phyloP scores from a whole-genome alignment of 2,329 filamentous ascomycete genomes.

The Aspergillus piperis region DNA sequence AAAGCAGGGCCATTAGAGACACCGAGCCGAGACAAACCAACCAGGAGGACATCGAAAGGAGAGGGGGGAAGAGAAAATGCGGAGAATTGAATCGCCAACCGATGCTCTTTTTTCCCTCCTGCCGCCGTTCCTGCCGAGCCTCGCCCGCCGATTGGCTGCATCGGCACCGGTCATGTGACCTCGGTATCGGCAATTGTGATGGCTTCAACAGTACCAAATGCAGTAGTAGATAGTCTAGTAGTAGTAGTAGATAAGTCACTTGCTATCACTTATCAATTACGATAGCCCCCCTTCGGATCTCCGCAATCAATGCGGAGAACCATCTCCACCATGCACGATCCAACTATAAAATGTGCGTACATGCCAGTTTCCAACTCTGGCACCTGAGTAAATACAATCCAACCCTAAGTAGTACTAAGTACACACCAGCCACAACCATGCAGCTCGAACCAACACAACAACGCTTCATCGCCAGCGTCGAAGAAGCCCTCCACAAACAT shows the following conservation, averaged over 20 bases:
- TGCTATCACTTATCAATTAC: neutral
- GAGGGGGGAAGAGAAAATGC: neutral
- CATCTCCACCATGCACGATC: neutral
- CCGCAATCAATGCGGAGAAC: neutral
- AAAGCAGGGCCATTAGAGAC: neutral
- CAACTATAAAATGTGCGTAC: neutral
- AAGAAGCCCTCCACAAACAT: constrained; percentile 26
- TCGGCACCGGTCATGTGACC: constrained; percentile 22
- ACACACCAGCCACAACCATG: constrained; percentile 18
- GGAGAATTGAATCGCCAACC: neutral
- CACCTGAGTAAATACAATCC: neutral
- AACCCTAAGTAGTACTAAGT: neutral
- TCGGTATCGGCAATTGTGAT: constrained; percentile 4
- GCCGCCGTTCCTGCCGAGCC: constrained; percentile 15
- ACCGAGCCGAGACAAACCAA: neutral
- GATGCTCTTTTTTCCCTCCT: neutral
- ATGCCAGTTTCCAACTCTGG: neutral
- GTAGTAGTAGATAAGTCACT: neutral
- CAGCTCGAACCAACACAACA: constrained; percentile 25
- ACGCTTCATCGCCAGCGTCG: constrained; percentile 27
- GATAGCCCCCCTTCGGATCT: neutral
- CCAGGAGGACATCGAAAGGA: neutral
- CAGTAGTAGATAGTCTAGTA: too few species aligned
- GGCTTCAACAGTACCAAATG: neutral
- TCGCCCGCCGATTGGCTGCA: constrained; percentile 25